A percentile compares a stretch with the other conserved stretches of the same genome.
These are phyloP conservation scores for Ceratocystis colombiana DNA, from an alignment of 2,329 filamentous ascomycete species.

Conservation along the genomic window DNA sequence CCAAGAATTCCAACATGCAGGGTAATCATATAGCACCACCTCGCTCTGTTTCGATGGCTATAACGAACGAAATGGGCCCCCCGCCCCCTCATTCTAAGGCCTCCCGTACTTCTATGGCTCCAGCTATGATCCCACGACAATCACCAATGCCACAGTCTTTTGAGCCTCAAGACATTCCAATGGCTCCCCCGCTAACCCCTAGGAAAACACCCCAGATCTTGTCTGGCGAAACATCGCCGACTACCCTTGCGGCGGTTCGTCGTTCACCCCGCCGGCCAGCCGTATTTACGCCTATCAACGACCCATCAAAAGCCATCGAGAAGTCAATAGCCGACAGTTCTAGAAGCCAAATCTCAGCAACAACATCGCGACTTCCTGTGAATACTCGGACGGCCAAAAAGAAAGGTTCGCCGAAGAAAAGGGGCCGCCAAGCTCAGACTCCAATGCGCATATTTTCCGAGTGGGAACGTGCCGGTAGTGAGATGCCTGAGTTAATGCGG, in stretches of 20 bases:
- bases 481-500: neutral
- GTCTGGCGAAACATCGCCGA: neutral
- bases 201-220: neutral
- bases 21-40: too few relatives aligned
- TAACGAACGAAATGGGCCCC: too few relatives aligned
- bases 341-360: neutral
- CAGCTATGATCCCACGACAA: too few relatives aligned
- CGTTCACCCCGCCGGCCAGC: neutral
- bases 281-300: neutral
- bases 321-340: neutral
- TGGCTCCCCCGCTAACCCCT: neutral
- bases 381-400: neutral
- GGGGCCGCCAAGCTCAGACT: neutral
- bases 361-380: neutral
- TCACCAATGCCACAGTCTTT: too few relatives aligned
- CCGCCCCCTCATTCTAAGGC: too few relatives aligned
- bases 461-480: neutral
- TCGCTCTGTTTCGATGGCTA: too few relatives aligned
- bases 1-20: too few relatives aligned
- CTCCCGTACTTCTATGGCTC: too few relatives aligned
- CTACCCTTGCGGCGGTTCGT: neutral
- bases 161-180: too few relatives aligned
- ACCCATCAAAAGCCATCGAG: neutral
- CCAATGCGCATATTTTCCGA: constrained; percentile 3
- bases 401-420: neutral